Evolutionary conservation across 345 rosid species (phyloP), one percentile per base, ranked within the genome.

Genomic region (Turnera subulata): DNA sequence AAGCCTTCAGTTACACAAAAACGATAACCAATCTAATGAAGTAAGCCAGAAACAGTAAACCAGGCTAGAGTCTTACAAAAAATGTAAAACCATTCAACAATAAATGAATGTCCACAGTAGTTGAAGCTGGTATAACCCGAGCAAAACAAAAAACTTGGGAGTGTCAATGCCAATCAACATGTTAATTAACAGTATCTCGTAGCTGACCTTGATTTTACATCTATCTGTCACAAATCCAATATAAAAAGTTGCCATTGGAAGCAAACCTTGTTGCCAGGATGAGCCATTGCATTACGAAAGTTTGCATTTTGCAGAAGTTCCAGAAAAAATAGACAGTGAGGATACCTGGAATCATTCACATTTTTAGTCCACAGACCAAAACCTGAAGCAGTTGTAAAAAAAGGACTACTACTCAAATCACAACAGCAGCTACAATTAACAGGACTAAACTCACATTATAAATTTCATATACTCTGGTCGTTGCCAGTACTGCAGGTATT

Each of bases 401-500:
- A 42, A 9, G 12, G 6, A 10, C 4, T 16, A 5, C 12, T 42
- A 42, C n/a, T 42, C 45, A 42, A 42, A 6, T 42, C n/a, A 46
- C 23, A 20, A 55, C 6, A 37, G n/a, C n/a, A 5, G 20, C 39
- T 16, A 55, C 19, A 25, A 21, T 26, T 21, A 35, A 5, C 23
- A 56, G 57, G 23, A 8, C 57, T 62, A 12, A 64, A 51, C 96
- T 85, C 70, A 94, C 99, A 90, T 94, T 43, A 94, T 82, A 71
- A 80, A 94, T 61, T 90, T 94, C 37, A 82, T 70, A 67, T 90
- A 90, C 74, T 94, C 97, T 0, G 96, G 96, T 12, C 71, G 93
- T 61, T 90, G 96, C 99, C 95, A 94, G 68, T 94, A 94, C 61
- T 80, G 91, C 59, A 94, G 97, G 69, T 90, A 94, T 61, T 94